A percentile compares a stretch with the other conserved stretches of the same genome.
These are phyloP conservation scores for Candida fluviatilis DNA, from an alignment of 805 yeast genomes.

Conservation along the genomic window DNA sequence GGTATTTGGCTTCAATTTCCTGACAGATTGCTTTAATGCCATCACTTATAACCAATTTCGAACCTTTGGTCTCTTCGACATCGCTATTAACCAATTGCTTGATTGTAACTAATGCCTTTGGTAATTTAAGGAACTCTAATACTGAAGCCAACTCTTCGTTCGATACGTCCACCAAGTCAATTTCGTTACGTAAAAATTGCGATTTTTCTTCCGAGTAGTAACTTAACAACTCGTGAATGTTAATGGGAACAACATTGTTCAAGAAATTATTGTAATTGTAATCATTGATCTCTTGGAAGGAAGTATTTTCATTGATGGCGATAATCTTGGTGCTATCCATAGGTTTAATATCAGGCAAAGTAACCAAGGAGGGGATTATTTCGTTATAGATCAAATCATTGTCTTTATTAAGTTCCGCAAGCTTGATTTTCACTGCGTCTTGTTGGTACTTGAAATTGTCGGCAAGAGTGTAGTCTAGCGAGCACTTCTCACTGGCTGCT, in stretches of 20 bases:
- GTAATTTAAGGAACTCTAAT: conserved; percentile 75
- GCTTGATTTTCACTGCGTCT: conserved; percentile 34
- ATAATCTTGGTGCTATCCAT: conserved; percentile 65
- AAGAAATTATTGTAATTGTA: conserved; percentile 51
- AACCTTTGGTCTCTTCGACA: conserved; percentile 2
- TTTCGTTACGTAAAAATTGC: conserved; percentile 62
- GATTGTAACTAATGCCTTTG: conserved; percentile 56
- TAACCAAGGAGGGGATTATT: conserved; percentile 54
- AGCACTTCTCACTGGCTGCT: conserved; percentile 15
- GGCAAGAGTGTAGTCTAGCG: conserved; percentile 28
- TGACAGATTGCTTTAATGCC: conserved; percentile 6
- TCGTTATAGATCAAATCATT: conserved; percentile 90
- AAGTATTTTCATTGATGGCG: conserved; percentile 44
- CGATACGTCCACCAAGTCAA: conserved; percentile 72
- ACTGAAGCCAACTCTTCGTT: conserved; percentile 76
- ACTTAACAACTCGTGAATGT: conserved; percentile 83
- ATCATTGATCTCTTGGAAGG: conserved; percentile 39
- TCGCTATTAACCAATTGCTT: conserved; percentile 32
- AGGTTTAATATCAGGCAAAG: conserved; percentile 62
- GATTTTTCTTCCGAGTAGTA: conserved; percentile 89
- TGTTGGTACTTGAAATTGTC: conserved; percentile 40
- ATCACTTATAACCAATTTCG: conserved; percentile 4
- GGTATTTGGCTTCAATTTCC: conserved; percentile 21
- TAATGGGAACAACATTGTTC: conserved; percentile 76
- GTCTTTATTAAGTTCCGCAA: conserved; percentile 59